These are phyloP conservation scores for Phytopythium aichiense DNA, from an alignment of 352 stramenopile species.

Conservation along the genomic window DNA sequence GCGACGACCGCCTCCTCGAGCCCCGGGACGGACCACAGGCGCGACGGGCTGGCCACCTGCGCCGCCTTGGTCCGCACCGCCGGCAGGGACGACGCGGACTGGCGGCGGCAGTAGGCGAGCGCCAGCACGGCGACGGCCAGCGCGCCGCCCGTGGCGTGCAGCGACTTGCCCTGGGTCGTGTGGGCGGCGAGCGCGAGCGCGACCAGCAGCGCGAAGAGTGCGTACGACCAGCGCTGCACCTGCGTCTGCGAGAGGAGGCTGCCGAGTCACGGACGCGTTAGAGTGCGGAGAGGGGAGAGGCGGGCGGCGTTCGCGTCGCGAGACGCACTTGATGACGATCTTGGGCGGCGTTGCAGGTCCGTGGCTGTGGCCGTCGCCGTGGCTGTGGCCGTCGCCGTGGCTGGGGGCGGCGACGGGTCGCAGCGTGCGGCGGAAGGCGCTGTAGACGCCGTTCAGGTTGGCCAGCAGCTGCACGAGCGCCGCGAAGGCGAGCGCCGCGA, in stretches of 20 bases:
- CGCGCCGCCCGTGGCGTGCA: conserved; percentile 23
- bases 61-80: not conserved
- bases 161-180: conserved; percentile 32
- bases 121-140: conserved; percentile 26
- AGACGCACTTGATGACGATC: conserved; percentile 6
- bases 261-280: not conserved
- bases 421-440: conserved; percentile 65
- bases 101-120: conserved; percentile 54
- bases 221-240: conserved; percentile 61
- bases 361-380: conserved; percentile 1
- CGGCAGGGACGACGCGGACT: not conserved
- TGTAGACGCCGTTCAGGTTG: conserved; percentile 72
- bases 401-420: conserved; percentile 9
- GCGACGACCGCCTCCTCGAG: conserved; percentile 51
- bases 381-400: conserved; percentile 7
- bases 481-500: conserved; percentile 32
- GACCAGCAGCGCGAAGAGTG: conserved; percentile 50
- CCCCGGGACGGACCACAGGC: conserved; percentile 31
- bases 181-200: conserved; percentile 30
- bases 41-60: not conserved
- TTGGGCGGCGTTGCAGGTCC: not conserved
- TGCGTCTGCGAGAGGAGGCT: conserved; percentile 73
- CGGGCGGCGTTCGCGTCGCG: not conserved
- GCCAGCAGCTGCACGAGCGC: conserved; percentile 62
- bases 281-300: not conserved